Evolutionary conservation across 179 eudicot species (phyloP).

Genomic region (Heliamphora pulchella): DNA sequence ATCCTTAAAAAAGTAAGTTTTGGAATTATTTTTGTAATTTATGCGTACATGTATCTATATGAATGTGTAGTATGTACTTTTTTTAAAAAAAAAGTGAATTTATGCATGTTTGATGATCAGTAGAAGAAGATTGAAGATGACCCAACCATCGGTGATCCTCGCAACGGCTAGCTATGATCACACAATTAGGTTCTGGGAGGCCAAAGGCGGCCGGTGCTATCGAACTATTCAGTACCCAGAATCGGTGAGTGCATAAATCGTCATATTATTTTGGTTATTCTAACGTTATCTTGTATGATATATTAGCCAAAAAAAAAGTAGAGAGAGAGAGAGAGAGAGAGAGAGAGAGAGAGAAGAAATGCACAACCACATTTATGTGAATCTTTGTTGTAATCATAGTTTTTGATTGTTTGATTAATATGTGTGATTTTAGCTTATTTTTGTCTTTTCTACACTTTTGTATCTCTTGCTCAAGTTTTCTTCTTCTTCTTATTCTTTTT

Average conservation of each 20-base stretch:
- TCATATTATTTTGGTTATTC: not conserved
- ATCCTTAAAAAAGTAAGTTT: not conserved
- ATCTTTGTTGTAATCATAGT: not conserved
- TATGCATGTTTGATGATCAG: not conserved
- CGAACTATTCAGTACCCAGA: slow-evolving; percentile 90
- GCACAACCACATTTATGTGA: not conserved
- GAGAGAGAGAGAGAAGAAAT: too few species aligned
- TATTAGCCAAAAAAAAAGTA: not conserved
- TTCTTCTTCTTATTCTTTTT: too few species aligned
- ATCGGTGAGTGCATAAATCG: slow-evolving; percentile 39
- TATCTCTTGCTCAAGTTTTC: too few species aligned
- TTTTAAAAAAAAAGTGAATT: too few species aligned
- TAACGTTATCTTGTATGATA: too few species aligned
- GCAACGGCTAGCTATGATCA: slow-evolving; percentile 98
- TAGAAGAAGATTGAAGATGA: slow-evolving; percentile 41
- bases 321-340: too few species aligned
- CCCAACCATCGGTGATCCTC: slow-evolving; percentile 80
- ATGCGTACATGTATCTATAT: not conserved
- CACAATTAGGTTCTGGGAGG: slow-evolving; percentile 95
- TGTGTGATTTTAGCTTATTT: too few species aligned
- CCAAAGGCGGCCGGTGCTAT: slow-evolving; percentile 78
- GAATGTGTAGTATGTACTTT: too few species aligned
- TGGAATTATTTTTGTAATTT: not conserved
- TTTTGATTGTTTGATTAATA: not conserved
- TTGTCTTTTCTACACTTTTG: too few species aligned